Evolutionary conservation across 495 filamentous ascomycete genomes (phyloP), one percentile per base, ranked within the genome.

Genomic region (Aspergillus homomorphus): DNA sequence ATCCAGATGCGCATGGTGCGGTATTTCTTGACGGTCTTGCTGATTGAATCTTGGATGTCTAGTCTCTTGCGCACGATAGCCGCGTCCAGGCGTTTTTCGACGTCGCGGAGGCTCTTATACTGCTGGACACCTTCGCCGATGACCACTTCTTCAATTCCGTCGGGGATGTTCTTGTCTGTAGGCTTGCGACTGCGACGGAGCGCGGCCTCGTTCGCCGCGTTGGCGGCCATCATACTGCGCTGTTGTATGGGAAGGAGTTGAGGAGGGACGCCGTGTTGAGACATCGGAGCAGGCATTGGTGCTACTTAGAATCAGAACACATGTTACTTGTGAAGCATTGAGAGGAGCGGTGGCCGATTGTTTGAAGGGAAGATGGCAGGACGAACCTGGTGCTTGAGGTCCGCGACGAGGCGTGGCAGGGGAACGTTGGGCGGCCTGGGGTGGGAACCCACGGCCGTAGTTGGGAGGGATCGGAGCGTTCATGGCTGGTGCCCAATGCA

Each of bases 1-100:
- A 99, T 88, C 91, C 92, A 98, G 56, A 99, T 85, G 61, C 91
- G 87, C 70, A 99, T 75, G 20, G 89, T 96, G 66, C 88, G 88
- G 71, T 87, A 87, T 51, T 89, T 85, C 83, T 94, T 92, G 50
- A 86, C 77, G 54, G 88, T 87, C 54, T 89, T 84, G 70, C 84
- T 89, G 38, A 93, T 83, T 16, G 88, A 86, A 65, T 96, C 93
- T 54, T 89, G 83, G 52, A 96, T 88, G 70, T 99, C 94, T 59
- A 98, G 73, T 59, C 91, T 81, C 78, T 98, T 99, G 63, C 92
- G 83, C 70, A 94, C 89, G 80, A 97, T 94, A n/a, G 90, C 88
- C 21, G 92, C 90, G 77, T 99, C 95, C 54, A 97, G 79, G 54
- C 85, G 84, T 68, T 91, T 84, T 82, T 99, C 95, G 43, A 95